Evolutionary conservation across 768 basidiomycete species (phyloP).

Genomic region (Hygrocybe punicea): DNA sequence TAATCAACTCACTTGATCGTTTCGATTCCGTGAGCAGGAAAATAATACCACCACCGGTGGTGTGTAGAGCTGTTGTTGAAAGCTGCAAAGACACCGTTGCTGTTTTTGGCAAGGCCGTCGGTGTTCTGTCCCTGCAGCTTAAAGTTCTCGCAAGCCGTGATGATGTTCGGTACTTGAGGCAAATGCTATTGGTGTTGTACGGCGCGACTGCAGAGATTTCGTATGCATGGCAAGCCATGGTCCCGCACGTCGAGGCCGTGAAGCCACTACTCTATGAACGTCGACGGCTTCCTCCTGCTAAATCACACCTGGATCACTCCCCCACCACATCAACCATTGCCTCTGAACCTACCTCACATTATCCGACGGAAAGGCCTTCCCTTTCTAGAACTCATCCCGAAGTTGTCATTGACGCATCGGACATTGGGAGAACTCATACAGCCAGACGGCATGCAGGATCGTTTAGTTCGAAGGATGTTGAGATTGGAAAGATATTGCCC

Average conservation of each 20-base stretch:
- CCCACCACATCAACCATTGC: conserved; percentile 25
- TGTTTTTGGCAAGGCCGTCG: conserved; percentile 84
- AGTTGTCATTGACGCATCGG: background rate
- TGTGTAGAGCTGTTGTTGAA: conserved; percentile 78
- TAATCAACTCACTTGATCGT: conserved; percentile 85
- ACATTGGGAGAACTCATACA: conserved; percentile 46
- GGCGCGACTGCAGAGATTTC: conserved; percentile 88
- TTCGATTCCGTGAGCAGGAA: conserved; percentile 82
- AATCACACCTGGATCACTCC: conserved; percentile 23
- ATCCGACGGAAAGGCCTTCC: background rate
- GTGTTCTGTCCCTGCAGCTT: conserved; percentile 76
- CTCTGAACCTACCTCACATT: conserved; percentile 25
- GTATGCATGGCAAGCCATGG: conserved; percentile 76
- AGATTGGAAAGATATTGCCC: conserved; percentile 77
- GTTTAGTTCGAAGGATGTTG: conserved; percentile 88
- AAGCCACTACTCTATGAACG: conserved; percentile 52
- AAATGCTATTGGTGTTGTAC: conserved; percentile 82
- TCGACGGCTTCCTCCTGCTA: conserved; percentile 22
- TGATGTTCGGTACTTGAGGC: conserved; percentile 84
- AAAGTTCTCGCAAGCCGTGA: conserved; percentile 69
- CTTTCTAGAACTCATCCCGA: background rate
- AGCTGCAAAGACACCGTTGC: conserved; percentile 80
- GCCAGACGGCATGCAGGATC: conserved; percentile 88
- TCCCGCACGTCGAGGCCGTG: conserved; percentile 66
- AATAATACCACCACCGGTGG: conserved; percentile 59